These are phyloP conservation scores for Venturia effusa DNA, from an alignment of 2,329 filamentous ascomycete species.

Conservation along the genomic window DNA sequence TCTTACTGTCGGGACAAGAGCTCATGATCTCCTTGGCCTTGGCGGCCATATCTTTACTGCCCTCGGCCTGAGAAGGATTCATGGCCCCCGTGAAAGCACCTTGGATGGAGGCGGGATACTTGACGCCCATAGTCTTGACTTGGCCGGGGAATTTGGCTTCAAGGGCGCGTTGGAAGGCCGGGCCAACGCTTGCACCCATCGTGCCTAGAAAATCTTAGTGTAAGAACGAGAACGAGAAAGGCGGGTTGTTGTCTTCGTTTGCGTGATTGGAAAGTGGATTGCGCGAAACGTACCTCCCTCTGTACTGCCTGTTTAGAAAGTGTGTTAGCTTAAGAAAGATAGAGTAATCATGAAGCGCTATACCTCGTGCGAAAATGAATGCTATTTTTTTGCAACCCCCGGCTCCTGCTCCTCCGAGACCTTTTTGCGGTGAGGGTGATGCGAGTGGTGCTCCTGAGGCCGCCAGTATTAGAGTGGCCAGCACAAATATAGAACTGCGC, in stretches of 20 bases:
- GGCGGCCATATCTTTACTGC: constrained; percentile 4
- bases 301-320: no score
- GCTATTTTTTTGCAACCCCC: constrained; percentile 2
- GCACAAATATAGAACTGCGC: neutral
- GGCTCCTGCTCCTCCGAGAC: neutral
- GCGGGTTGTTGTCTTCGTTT: neutral
- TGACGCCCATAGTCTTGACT: constrained; percentile 4
- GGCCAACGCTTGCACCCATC: constrained; percentile 6
- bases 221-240: neutral
- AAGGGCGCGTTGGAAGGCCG: neutral
- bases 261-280: no score
- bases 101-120: constrained; percentile 6
- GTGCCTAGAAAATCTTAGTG: no score
- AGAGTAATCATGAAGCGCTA: neutral
- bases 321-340: neutral
- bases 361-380: neutral
- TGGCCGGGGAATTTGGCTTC: neutral
- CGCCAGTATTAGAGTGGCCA: neutral
- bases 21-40: neutral
- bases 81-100: constrained; percentile 5
- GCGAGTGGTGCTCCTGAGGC: neutral
- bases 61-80: neutral
- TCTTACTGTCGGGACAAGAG: neutral
- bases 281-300: no score
- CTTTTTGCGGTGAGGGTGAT: neutral